A percentile compares a stretch with the other conserved stretches of the same genome.
Conservation (phyloP, 306 rosid species). For the Malus sylvestris region DNA sequence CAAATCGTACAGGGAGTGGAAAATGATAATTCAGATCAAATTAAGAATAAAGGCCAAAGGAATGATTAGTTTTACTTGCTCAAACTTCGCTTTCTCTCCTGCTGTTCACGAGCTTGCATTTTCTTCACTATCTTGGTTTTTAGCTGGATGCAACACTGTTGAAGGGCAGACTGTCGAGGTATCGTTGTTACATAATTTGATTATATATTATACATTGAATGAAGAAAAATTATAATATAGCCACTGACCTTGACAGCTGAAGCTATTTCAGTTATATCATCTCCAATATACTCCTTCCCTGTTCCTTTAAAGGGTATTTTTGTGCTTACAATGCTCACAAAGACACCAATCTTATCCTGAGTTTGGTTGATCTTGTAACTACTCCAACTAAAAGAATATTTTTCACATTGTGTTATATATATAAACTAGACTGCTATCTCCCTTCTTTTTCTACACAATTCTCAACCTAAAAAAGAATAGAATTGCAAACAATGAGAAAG, state of each 20-base stretch:
- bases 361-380: constrained; percentile 93
- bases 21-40: neutral
- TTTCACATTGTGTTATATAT: neutral
- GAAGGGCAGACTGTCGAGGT: constrained; percentile 73
- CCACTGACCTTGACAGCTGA: constrained; percentile 78
- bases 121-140: constrained; percentile 87
- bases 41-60: constrained; percentile 12
- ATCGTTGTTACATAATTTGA: constrained; percentile 20
- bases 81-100: constrained; percentile 89
- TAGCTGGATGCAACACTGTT: constrained; percentile 90
- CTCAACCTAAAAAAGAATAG: neutral
- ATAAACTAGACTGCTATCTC: too few relatives aligned
- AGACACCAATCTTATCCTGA: constrained; percentile 92
- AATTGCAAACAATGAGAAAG: neutral
- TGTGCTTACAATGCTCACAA: constrained; percentile 91
- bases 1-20: constrained; percentile 7
- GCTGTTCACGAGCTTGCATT: constrained; percentile 96
- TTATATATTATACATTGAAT: neutral
- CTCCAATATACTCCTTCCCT: constrained; percentile 97
- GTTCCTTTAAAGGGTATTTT: constrained; percentile 98
- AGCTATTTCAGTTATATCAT: constrained; percentile 91
- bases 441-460: neutral
- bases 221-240: constrained; percentile 12
- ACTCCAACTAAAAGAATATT: constrained; percentile 53
- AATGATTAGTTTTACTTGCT: constrained; percentile 44